Percentiles rank a stretch among this genome's conserved stretches.
These are phyloP conservation scores for Ganoderma sinense DNA, from an alignment of 1,284 basidiomycete species.

Conservation along the genomic window DNA sequence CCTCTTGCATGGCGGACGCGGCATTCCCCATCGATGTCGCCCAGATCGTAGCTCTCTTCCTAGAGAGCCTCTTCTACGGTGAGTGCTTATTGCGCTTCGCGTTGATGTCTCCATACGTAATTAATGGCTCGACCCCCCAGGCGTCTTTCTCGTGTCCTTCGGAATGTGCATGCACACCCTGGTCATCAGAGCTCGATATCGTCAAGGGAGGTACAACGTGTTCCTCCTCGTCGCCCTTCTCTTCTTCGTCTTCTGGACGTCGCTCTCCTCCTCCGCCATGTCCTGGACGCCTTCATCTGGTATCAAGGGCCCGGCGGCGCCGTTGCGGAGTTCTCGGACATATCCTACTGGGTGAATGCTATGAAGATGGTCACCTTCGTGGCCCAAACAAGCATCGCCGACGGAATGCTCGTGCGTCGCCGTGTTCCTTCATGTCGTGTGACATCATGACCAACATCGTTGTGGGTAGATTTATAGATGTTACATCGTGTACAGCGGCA, in stretches of 20 bases:
- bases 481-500: constrained; percentile 33
- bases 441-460: not conserved
- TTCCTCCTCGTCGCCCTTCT: constrained; percentile 19
- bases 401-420: not conserved
- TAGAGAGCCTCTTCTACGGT: constrained; percentile 8
- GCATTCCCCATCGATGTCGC: too few relatives aligned
- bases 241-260: constrained; percentile 31
- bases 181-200: constrained; percentile 4
- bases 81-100: not conserved
- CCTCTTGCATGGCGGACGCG: too few relatives aligned
- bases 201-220: not conserved
- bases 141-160: constrained; percentile 10
- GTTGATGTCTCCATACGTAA: not conserved
- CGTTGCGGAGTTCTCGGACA: too few relatives aligned
- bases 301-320: constrained; percentile 6
- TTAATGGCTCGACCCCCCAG: constrained; percentile 7
- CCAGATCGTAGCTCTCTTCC: too few relatives aligned
- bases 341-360: too few relatives aligned
- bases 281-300: constrained; percentile 37
- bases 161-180: not conserved
- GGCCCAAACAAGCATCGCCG: not conserved
- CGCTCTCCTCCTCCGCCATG: constrained; percentile 33
- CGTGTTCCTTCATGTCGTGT: not conserved
- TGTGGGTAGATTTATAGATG: constrained; percentile 37
- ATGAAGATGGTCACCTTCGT: not conserved